A percentile compares a stretch with the other conserved stretches of the same genome.
These are phyloP conservation scores for Fusarium subtropicale DNA, from an alignment of 2,329 filamentous ascomycete genomes.

Conservation along the genomic window DNA sequence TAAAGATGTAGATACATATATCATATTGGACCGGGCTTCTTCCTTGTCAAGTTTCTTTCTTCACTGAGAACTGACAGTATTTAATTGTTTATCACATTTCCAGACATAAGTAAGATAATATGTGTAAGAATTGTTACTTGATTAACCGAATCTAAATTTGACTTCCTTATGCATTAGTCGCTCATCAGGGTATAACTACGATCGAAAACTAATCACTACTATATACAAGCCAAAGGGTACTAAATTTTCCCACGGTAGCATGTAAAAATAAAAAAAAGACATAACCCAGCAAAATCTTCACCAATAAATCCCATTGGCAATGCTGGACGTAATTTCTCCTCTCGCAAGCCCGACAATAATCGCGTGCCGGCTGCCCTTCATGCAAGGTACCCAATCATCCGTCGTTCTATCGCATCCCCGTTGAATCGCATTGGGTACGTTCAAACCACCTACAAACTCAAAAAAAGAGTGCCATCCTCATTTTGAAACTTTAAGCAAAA, in stretches of 20 bases:
- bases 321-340: constrained; percentile 21
- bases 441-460: constrained; percentile 14
- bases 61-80: background rate
- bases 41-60: background rate
- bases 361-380: constrained; percentile 39
- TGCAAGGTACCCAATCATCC: constrained; percentile 39
- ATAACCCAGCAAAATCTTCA: constrained; percentile 38
- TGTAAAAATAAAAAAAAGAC: constrained; percentile 35
- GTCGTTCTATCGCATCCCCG: constrained; percentile 12
- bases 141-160: constrained; percentile 45
- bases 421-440: constrained; percentile 17
- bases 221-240: constrained; percentile 44
- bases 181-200: constrained; percentile 55
- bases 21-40: background rate
- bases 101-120: background rate
- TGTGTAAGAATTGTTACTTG: constrained; percentile 8
- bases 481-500: constrained; percentile 37
- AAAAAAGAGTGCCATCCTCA: constrained; percentile 35
- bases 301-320: constrained; percentile 36
- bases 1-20: background rate
- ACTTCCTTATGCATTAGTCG: constrained; percentile 50
- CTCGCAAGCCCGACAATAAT: constrained; percentile 31
- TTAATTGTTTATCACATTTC: background rate
- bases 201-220: constrained; percentile 50
- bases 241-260: constrained; percentile 29